Evolutionary conservation across 164 flowering plant species (phyloP).

Genomic region (Dillenia suffruticosa): DNA sequence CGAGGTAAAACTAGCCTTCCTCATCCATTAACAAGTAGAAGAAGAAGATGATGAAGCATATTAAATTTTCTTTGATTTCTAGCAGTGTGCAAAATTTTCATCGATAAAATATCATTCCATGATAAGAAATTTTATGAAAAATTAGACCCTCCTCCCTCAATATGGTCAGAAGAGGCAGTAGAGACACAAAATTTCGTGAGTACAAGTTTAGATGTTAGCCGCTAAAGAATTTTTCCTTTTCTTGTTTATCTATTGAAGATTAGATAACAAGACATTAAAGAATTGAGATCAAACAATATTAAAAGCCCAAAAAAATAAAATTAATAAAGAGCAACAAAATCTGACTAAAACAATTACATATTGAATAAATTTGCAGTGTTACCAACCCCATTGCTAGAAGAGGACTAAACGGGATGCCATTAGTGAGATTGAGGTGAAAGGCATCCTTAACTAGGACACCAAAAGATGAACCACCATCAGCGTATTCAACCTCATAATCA

Average conservation of each 20-base stretch:
- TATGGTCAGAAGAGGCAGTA: too few relatives aligned
- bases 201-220: too few relatives aligned
- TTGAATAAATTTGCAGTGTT: constrained; percentile 1
- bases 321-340: neutral
- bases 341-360: neutral
- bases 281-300: neutral
- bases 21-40: too few relatives aligned
- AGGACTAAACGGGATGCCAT: constrained; percentile 38
- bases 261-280: neutral
- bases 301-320: neutral
- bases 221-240: too few relatives aligned
- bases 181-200: too few relatives aligned
- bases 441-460: constrained; percentile 76
- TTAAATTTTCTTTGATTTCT: too few relatives aligned
- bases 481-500: constrained; percentile 85
- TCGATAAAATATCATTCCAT: too few relatives aligned
- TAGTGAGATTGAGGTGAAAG: constrained; percentile 46
- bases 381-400: constrained; percentile 67
- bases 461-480: constrained; percentile 81
- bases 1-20: too few relatives aligned
- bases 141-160: too few relatives aligned
- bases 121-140: too few relatives aligned
- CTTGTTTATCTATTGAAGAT: neutral
- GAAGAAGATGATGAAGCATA: too few relatives aligned
- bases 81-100: too few relatives aligned